Base-by-base conservation (phyloP, 2,329 filamentous ascomycete genomes). In the Aspergillus sp. region DNA sequence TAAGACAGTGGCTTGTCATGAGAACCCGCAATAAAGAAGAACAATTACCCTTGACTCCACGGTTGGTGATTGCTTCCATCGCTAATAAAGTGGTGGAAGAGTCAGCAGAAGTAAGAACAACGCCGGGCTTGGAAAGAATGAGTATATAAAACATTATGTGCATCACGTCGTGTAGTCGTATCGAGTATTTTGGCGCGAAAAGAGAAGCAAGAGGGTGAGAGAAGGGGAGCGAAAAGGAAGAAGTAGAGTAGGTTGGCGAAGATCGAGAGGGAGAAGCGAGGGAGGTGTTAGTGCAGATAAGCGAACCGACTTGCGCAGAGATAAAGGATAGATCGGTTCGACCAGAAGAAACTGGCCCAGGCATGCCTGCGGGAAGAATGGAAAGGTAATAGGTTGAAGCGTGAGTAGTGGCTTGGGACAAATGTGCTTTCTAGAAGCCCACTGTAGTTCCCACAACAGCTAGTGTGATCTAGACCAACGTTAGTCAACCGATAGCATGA, bases 381-480 rank as follows among this genome's bases (percentile, higher is more conserved):
- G 15, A 43, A 57, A 49, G 41, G 47, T 34, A 43, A 51, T 54
- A 46, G 11, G 41, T 25, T 34, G 50, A n/a, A 13, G 17, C n/a
- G 31, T 38, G 25, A 46, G 34, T 11, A 31, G 51, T 45, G 47
- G 49, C 51, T 28, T 47, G 48, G 54, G 46, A 23, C 8, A 34
- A 38, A 17, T 43, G 11, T 30, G 47, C 28, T 46, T 22, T 46
- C 60, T 69, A 76, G 54, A 76, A 75, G 38, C 74, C 74, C 48
- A 71, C 68, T 8, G 71, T 75, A 11, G 72, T 72, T 17, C 74
- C 73, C 46, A 76, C 73, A 57, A 68, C 72, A 63, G 71, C 72
- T 15, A 76, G 60, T 9, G 65, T 67, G 41, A 76, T 67, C 73
- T 75, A 48, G 13, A 13, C 6, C 6, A 51, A 5, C 19, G 48